Conservation (phyloP, 2,329 filamentous ascomycete species). For the Amauroascus verrucosus region DNA sequence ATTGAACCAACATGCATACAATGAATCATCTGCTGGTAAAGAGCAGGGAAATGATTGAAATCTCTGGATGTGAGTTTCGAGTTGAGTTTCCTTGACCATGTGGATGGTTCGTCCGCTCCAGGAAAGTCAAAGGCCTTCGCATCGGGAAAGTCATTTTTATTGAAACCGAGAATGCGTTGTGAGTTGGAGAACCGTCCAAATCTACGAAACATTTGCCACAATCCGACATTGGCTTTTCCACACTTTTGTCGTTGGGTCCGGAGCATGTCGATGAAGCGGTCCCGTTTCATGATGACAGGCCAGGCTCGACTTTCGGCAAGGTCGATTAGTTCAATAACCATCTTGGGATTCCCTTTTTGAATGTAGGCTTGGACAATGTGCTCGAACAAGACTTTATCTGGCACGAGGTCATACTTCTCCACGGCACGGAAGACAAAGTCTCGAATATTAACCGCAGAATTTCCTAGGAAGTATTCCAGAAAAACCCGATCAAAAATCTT, state of each 20-base stretch:
- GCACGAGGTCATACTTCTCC: constrained; percentile 28
- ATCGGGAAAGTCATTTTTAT: constrained; percentile 25
- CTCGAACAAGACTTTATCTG: constrained; percentile 31
- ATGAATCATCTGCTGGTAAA: constrained; percentile 31
- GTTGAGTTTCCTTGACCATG: constrained; percentile 27
- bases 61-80: constrained; percentile 21
- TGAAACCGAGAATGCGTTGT: constrained; percentile 29
- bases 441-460: constrained; percentile 27
- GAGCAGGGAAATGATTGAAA: constrained; percentile 26
- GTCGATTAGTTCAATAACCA: constrained; percentile 26
- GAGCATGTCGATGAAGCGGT: constrained; percentile 27
- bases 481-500: constrained; percentile 33
- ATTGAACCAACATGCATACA: constrained; percentile 30
- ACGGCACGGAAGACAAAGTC: constrained; percentile 30
- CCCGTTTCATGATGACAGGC: constrained; percentile 26
- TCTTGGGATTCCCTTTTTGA: constrained; percentile 29
- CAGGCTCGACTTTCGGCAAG: constrained; percentile 26
- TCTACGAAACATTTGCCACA: constrained; percentile 35
- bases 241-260: constrained; percentile 27
- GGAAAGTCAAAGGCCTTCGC: constrained; percentile 22
- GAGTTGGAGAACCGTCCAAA: constrained; percentile 28
- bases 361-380: constrained; percentile 34
- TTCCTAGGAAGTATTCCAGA: constrained; percentile 32
- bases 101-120: constrained; percentile 15
- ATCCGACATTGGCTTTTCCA: constrained; percentile 28